Percentiles rank a stretch among this genome's conserved stretches.
These are phyloP conservation scores for Epichloe typhina DNA, from an alignment of 2,329 filamentous ascomycete species.

Conservation along the genomic window DNA sequence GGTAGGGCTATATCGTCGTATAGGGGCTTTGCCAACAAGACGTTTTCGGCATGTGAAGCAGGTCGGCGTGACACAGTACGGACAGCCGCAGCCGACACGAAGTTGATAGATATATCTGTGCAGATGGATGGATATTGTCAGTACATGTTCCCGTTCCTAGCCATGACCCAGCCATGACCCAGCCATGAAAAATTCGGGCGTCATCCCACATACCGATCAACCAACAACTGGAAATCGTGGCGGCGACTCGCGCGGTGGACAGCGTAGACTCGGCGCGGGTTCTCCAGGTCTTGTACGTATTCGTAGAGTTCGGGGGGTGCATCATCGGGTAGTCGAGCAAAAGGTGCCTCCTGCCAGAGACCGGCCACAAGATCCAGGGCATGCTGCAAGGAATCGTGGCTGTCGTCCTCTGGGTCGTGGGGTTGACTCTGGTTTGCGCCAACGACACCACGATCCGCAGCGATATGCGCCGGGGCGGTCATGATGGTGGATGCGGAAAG, in stretches of 20 bases:
- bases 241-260: slow-evolving; percentile 48
- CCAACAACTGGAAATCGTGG: slow-evolving; percentile 51
- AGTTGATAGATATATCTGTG: slow-evolving; percentile 66
- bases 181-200: neutral
- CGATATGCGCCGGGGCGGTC: slow-evolving; percentile 8
- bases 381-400: slow-evolving; percentile 7
- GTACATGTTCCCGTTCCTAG: neutral
- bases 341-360: slow-evolving; percentile 46
- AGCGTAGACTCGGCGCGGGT: slow-evolving; percentile 46
- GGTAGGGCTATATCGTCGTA: slow-evolving; percentile 66
- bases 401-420: neutral
- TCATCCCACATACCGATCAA: slow-evolving; percentile 43
- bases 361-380: slow-evolving; percentile 40
- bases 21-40: slow-evolving; percentile 50
- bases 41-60: slow-evolving; percentile 70
- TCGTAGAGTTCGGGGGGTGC: slow-evolving; percentile 45
- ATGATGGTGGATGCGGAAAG: slow-evolving; percentile 1
- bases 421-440: slow-evolving; percentile 1
- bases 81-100: slow-evolving; percentile 62
- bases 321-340: slow-evolving; percentile 45
- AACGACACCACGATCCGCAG: slow-evolving; percentile 3
- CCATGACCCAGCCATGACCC: too few species aligned
- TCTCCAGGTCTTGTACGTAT: slow-evolving; percentile 44
- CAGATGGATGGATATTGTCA: neutral
- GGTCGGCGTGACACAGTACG: slow-evolving; percentile 57